phyloP scores from a whole-genome alignment of 2,329 filamentous ascomycete species.

The Alternaria sp. region DNA sequence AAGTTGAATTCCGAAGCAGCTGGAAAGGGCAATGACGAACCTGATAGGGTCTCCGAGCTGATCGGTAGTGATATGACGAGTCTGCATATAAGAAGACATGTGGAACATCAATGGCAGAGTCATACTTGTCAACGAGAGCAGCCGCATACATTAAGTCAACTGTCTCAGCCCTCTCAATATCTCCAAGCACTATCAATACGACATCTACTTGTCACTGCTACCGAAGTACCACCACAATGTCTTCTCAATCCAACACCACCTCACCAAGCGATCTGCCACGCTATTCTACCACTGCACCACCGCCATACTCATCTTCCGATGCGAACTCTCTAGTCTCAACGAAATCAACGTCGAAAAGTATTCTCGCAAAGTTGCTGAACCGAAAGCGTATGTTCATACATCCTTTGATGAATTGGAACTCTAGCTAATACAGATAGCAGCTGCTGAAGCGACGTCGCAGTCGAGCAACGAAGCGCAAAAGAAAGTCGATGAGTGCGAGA shows the following conservation, averaged over 20 bases:
- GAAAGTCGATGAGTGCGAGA: slow-evolving; percentile 5
- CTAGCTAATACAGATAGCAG: neutral
- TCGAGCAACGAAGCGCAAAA: slow-evolving; percentile 1
- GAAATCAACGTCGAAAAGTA: slow-evolving; percentile 22
- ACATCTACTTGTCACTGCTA: neutral
- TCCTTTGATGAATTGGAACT: neutral
- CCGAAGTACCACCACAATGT: slow-evolving; percentile 1
- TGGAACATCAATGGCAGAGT: neutral
- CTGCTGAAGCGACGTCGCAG: neutral
- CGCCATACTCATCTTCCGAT: slow-evolving; percentile 18
- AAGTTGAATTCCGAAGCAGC: neutral
- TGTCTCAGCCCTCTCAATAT: neutral
- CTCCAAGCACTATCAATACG: neutral
- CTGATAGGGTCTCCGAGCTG: neutral
- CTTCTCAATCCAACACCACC: neutral
- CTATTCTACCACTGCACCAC: slow-evolving; percentile 7
- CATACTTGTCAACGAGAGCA: neutral
- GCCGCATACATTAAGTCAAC: neutral
- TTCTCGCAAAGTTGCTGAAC: slow-evolving; percentile 17
- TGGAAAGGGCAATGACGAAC: neutral
- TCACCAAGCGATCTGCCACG: neutral
- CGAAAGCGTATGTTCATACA: slow-evolving; percentile 13
- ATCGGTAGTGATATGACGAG: neutral
- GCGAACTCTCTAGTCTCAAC: slow-evolving; percentile 11
- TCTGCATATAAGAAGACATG: neutral